Conservation (phyloP, 1,139 yeast species). For the Kurtzmaniella quercitrusa region DNA sequence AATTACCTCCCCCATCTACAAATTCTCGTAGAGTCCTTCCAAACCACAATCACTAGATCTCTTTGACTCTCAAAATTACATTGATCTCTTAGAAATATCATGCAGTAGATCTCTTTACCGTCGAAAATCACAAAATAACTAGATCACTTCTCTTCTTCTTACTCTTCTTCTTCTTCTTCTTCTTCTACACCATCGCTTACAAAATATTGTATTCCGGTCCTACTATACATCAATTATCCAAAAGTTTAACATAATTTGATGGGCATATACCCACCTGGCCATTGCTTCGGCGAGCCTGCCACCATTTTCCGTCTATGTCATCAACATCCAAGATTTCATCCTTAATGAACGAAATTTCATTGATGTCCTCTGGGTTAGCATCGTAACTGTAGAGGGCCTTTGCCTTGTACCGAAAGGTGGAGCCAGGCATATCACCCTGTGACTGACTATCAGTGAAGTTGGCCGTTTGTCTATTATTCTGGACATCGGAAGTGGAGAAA, state of each 20-base stretch:
- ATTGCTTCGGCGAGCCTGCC: slow-evolving; percentile 88
- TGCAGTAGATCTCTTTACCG: no score
- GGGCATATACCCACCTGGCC: slow-evolving; percentile 98
- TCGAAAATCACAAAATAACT: no score
- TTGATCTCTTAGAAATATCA: no score
- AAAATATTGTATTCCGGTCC: not conserved
- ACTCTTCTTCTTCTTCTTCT: no score
- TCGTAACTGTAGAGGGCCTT: slow-evolving; percentile 81
- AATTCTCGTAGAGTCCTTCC: no score
- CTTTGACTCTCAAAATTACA: no score
- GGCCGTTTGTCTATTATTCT: slow-evolving; percentile 26
- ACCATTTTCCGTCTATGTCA: slow-evolving; percentile 96
- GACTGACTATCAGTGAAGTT: slow-evolving; percentile 18
- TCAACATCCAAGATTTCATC: slow-evolving; percentile 89
- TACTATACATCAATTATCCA: slow-evolving; percentile 23
- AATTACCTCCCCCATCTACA: no score
- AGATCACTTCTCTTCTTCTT: no score
- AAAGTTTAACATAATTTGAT: slow-evolving; percentile 80
- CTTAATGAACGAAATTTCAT: slow-evolving; percentile 85
- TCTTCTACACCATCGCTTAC: not conserved
- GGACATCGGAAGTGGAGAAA: slow-evolving; percentile 40
- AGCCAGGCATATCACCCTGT: slow-evolving; percentile 19
- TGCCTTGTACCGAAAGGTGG: slow-evolving; percentile 79
- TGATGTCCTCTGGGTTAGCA: slow-evolving; percentile 93
- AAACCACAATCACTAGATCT: no score